Evolutionary conservation across 768 basidiomycete genomes (phyloP).

Genomic region (Xerocomus brunneocitrinus): DNA sequence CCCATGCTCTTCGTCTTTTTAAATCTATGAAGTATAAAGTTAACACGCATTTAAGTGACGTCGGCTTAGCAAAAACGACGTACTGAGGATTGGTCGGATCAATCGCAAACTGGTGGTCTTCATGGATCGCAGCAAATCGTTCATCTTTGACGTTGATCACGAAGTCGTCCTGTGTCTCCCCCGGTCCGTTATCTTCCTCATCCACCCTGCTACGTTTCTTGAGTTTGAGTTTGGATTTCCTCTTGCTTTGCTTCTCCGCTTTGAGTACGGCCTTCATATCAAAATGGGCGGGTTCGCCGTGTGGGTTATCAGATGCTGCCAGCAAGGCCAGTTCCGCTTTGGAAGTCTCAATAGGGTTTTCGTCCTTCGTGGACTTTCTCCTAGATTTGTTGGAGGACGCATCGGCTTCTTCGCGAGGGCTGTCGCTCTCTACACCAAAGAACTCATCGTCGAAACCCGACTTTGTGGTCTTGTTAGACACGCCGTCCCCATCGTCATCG

Average conservation of each 20-base stretch:
- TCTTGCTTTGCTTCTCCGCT: constrained; percentile 64
- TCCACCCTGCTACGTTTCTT: constrained; percentile 19
- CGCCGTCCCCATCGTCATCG: constrained; percentile 15
- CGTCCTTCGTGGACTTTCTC: constrained; percentile 22
- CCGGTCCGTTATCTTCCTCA: constrained; percentile 43
- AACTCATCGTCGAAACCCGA: constrained; percentile 61
- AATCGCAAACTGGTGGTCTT: constrained; percentile 89
- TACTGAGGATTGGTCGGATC: constrained; percentile 95
- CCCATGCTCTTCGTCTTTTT: constrained; percentile 91
- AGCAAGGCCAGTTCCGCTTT: constrained; percentile 65
- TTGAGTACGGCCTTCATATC: constrained; percentile 86
- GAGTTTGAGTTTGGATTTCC: constrained; percentile 36
- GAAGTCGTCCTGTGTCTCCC: constrained; percentile 78
- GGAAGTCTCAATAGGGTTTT: constrained; percentile 17
- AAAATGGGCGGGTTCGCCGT: constrained; percentile 71
- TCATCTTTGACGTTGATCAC: constrained; percentile 79
- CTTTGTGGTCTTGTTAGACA: constrained; percentile 7
- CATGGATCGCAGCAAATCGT: constrained; percentile 83
- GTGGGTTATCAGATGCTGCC: constrained; percentile 49
- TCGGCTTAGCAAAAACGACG: constrained; percentile 28
- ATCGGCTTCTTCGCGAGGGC: constrained; percentile 27
- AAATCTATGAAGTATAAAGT: constrained; percentile 49
- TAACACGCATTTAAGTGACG: background rate
- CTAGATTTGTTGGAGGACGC: constrained; percentile 16
- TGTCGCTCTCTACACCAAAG: constrained; percentile 48